These are phyloP conservation scores for Metschnikowia lunata DNA, from an alignment of 805 yeast genomes.

Conservation along the genomic window DNA sequence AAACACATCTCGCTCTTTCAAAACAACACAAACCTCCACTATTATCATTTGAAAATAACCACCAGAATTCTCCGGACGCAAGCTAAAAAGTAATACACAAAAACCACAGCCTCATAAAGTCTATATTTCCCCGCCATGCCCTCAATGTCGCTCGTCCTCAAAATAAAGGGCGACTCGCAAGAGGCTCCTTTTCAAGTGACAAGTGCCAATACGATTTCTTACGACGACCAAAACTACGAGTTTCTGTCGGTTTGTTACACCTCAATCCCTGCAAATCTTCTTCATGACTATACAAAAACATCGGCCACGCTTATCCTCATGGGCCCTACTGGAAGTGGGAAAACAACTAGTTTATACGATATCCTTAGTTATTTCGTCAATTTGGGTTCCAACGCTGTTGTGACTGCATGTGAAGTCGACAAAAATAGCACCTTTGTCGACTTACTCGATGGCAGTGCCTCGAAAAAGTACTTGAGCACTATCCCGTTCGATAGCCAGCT, in stretches of 20 bases:
- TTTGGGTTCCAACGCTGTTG: constrained; percentile 5
- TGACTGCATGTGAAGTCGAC: constrained; percentile 29
- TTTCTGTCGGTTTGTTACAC: constrained; percentile 19
- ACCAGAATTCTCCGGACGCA: no score
- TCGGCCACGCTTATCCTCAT: constrained; percentile 11
- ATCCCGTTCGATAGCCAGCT: constrained; percentile 16
- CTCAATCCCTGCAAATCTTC: background rate
- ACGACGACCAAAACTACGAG: constrained; percentile 20
- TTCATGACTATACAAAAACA: constrained; percentile 6
- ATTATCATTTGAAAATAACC: no score
- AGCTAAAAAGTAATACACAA: no score
- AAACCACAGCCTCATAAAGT: no score
- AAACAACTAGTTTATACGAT: constrained; percentile 25
- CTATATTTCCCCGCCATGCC: no score
- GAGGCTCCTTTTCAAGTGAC: background rate
- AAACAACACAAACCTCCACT: no score
- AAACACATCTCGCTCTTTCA: no score
- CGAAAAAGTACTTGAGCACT: constrained; percentile 11
- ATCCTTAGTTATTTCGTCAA: constrained; percentile 16
- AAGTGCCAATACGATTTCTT: constrained; percentile 13
- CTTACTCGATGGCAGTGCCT: constrained; percentile 17
- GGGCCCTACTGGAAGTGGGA: constrained; percentile 21
- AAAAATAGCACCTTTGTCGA: constrained; percentile 25
- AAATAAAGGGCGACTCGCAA: constrained; percentile 18
- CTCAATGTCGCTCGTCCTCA: constrained; percentile 18